Base-by-base conservation (phyloP, 352 stramenopile genomes). In the Phytophthora fragariaefolia region DNA sequence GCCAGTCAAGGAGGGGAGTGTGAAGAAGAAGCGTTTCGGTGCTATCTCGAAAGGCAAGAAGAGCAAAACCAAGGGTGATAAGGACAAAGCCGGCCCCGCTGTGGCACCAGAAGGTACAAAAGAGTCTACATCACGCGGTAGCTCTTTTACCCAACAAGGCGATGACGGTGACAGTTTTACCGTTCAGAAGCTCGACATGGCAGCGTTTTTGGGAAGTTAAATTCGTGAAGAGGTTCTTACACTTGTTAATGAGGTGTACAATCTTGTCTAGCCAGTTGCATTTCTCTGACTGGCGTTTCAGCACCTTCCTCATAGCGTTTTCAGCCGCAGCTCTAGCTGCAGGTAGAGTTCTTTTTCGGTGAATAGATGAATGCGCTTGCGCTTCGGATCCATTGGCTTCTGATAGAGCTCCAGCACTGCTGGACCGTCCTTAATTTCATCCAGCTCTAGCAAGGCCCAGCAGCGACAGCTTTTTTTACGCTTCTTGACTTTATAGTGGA, bases 121-220 rank as follows among this genome's bases (percentile, higher is more conserved):
- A 64, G 68, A 77, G 28, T 69, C 74, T 4, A 75, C 60, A 9
- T 73, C 75, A 3, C 69, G 70, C 22, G 77, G 75, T 28, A 74
- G 50, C 49, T 80, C 80, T 4, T 82, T 87, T 57, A 77, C 68
- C 13, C 79, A 60, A 32, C 40, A 69, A 17, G 65, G 78, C 24
- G 43, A 68, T 2, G 74, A 90, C 20, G 50, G 57, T 22, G 82
- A 89, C 46, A 78, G 67, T 23, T 93, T 93, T 60, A 77, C 79
- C 22, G 85, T 93, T 13, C 83, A 93, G 47, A 90, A 81, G 23
- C 80, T 91, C 54, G 85, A 92, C 58, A 95, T 91, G 84, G 69
- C 79, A 17, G 80, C 80, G 15, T 95, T 95, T 66, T 71, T 93
- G 6, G 76, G 84, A 17, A 69, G 27, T 54, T 79, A 68, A 69